phyloP scores from a whole-genome alignment of 345 rosid genomes.

The Lepidium didymum region DNA sequence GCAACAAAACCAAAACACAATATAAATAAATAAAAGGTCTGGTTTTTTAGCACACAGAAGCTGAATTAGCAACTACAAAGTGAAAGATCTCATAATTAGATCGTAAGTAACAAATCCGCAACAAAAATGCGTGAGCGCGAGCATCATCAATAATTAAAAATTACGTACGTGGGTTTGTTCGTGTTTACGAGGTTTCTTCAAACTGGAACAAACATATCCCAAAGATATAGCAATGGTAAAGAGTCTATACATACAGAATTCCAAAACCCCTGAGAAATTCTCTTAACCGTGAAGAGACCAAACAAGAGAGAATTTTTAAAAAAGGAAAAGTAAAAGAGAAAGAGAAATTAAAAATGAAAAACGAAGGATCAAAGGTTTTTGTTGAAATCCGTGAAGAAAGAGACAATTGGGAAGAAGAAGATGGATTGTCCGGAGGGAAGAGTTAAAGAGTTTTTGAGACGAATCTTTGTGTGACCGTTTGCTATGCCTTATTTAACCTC shows the following conservation, averaged over 20 bases:
- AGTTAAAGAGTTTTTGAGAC: constrained; percentile 3
- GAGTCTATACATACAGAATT: constrained; percentile 3
- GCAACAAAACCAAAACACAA: neutral
- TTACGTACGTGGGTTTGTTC: constrained; percentile 44
- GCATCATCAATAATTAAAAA: neutral
- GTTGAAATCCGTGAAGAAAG: constrained; percentile 23
- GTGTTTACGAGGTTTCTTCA: constrained; percentile 41
- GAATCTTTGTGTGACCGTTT: constrained; percentile 22
- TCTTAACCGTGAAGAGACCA: neutral
- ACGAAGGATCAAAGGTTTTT: neutral
- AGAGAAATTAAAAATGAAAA: neutral
- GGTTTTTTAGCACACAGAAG: constrained; percentile 23
- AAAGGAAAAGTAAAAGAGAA: neutral
- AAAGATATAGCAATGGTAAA: constrained; percentile 17
- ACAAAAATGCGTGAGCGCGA: neutral
- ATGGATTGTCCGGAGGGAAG: constrained; percentile 12
- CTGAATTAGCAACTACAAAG: constrained; percentile 20
- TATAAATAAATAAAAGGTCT: neutral
- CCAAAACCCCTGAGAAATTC: neutral
- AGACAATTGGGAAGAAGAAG: constrained; percentile 7
- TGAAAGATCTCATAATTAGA: constrained; percentile 46
- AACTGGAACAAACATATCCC: constrained; percentile 40
- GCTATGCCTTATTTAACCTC: constrained; percentile 20
- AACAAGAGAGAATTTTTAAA: neutral
- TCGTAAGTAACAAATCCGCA: constrained; percentile 37